These are phyloP conservation scores for Pestalotiopsis sp. DNA, from an alignment of 2,329 filamentous ascomycete genomes.

Conservation along the genomic window DNA sequence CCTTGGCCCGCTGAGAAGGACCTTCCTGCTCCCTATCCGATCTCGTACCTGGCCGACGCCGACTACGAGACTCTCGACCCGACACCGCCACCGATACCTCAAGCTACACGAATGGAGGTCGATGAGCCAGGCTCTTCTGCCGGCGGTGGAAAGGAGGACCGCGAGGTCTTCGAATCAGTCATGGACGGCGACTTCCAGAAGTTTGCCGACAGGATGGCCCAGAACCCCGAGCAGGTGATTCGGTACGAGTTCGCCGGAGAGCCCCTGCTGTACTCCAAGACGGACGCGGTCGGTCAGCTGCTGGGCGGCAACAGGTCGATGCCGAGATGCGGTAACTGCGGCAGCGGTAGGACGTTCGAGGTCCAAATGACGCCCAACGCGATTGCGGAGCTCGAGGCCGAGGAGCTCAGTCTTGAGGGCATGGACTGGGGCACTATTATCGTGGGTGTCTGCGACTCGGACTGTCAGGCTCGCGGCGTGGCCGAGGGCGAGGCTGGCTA, in stretches of 20 bases:
- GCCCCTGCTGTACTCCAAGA: constrained; percentile 80
- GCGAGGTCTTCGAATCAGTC: constrained; percentile 71
- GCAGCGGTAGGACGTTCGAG: constrained; percentile 79
- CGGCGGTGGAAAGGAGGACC: constrained; percentile 60
- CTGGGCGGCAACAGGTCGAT: constrained; percentile 56
- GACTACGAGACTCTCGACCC: constrained; percentile 86
- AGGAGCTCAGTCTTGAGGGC: constrained; percentile 72
- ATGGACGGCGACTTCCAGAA: constrained; percentile 79
- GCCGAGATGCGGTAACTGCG: constrained; percentile 78
- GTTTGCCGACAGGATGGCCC: constrained; percentile 76
- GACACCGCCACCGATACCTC: constrained; percentile 52
- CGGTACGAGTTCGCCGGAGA: constrained; percentile 76
- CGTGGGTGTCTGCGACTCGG: constrained; percentile 78
- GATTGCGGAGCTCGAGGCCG: constrained; percentile 84
- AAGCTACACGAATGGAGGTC: constrained; percentile 52
- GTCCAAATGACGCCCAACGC: constrained; percentile 89
- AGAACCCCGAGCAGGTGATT: constrained; percentile 83
- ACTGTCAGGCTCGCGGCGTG: constrained; percentile 69
- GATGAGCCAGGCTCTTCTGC: constrained; percentile 32
- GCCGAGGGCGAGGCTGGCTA: constrained; percentile 71
- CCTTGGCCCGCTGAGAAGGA: constrained; percentile 74
- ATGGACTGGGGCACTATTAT: constrained; percentile 99
- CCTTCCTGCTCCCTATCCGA: constrained; percentile 73
- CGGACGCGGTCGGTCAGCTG: constrained; percentile 71
- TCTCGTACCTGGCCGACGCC: constrained; percentile 80